phyloP scores from a whole-genome alignment of 805 yeast genomes.

The Lipomyces yamanashiensis region DNA sequence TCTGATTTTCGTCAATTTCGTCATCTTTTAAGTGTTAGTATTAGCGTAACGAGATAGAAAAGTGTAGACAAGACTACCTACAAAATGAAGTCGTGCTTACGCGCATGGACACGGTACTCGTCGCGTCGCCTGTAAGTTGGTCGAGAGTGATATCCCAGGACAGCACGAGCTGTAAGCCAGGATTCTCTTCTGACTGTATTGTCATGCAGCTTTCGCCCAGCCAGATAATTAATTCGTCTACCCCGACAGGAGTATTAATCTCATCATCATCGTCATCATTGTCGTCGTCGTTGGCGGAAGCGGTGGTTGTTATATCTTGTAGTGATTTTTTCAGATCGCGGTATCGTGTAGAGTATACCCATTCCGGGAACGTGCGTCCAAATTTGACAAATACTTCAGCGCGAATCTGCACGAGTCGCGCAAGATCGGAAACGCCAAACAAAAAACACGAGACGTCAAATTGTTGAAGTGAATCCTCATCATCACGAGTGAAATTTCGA shows the following conservation, averaged over 20 bases:
- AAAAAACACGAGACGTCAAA: slow-evolving; percentile 26
- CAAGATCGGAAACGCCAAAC: slow-evolving; percentile 28
- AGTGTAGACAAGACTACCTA: slow-evolving; percentile 3
- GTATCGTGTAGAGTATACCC: not conserved
- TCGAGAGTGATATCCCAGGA: slow-evolving; percentile 30
- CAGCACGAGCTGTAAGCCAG: slow-evolving; percentile 20
- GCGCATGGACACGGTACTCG: slow-evolving; percentile 17
- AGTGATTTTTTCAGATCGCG: not conserved
- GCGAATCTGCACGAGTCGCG: slow-evolving; percentile 13
- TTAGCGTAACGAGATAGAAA: not conserved
- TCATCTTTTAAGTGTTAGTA: slow-evolving; percentile 18
- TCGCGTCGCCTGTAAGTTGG: slow-evolving; percentile 24
- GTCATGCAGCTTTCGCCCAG: slow-evolving; percentile 21
- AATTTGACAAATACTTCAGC: slow-evolving; percentile 15
- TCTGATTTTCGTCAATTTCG: slow-evolving; percentile 19
- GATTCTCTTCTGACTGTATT: not conserved
- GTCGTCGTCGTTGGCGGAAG: not conserved
- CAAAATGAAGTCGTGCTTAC: slow-evolving; percentile 21
- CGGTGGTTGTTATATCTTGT: not conserved
- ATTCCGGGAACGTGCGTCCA: slow-evolving; percentile 13
- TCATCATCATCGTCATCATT: slow-evolving; percentile 13
- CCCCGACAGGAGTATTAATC: not conserved
- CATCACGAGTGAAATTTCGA: not conserved
- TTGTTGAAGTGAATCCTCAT: slow-evolving; percentile 7
- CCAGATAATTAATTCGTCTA: slow-evolving; percentile 13